Base-by-base conservation (phyloP, 1,284 basidiomycete species). In the Sporisorium iseilematis-ciliati region DNA sequence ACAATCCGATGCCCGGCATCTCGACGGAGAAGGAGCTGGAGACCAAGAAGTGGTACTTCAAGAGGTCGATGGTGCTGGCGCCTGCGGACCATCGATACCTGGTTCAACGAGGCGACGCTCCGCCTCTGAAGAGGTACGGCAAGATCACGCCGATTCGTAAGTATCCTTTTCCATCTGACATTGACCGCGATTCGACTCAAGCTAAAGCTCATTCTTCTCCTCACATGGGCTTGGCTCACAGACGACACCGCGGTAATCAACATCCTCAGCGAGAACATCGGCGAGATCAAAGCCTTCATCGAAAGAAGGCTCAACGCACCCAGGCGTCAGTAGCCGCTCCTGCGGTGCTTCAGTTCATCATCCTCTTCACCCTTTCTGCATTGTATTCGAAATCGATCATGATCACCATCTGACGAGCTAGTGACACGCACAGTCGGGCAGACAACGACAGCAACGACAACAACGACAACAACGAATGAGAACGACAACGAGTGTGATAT, bases 1-100 rank as follows among this genome's bases (percentile, higher is more conserved):
- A 74, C 50, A 55, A 69, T 23, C 43, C 55, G 7, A 75, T 82
- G 45, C 81, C 81, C 10, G 8, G 51, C 33, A 26, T 79, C 18
- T 6, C 20, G 0, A 14, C 48, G 8, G 18, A 10, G 4, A n/a
- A 42, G 26, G 48, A 54, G 4, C 35, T 61, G n/a, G 55, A 45
- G 5, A 58, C 33, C 20, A 64, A 73, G 31, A 71, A 74, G 41
- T 77, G 70, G 74, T 79, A 79, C 59, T 71, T 38, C 35, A 11
- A 14, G 55, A 7, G 41, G 25, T 2, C 59, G 2, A 67, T 65
- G 57, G 71, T 79, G 0, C 50, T 77, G 10, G 53, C 59, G 3
- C 75, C 77, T 4, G 61, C 48, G 0, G 61, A 73, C 20, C 77
- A 79, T 35, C 64, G 54, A 6, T 54, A 65, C n/a, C 21, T 71